Conservation (phyloP, 768 basidiomycete species). For the Termitomyces sp. region DNA sequence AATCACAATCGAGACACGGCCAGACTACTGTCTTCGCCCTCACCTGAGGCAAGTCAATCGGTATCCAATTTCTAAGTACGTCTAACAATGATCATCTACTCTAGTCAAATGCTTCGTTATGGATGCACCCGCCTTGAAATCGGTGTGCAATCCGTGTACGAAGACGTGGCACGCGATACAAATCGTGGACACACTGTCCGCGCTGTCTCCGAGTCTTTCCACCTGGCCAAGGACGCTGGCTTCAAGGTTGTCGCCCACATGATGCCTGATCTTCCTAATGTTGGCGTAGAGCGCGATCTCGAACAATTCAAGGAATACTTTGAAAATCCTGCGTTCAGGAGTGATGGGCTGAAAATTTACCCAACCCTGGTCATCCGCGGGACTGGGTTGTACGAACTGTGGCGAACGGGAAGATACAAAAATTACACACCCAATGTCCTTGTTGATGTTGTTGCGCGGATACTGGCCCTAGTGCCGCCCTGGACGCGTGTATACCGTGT, state of each 20-base stretch:
- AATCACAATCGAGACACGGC: conserved; percentile 97
- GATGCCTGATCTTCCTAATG: conserved; percentile 99
- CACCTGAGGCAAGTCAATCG: conserved; percentile 68
- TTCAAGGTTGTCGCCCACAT: conserved; percentile 99
- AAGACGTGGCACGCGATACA: conserved; percentile 98
- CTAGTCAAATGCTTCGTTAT: conserved; percentile 96
- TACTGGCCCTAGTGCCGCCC: conserved; percentile 93
- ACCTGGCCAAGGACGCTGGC: conserved; percentile 96
- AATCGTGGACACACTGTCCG: conserved; percentile 99
- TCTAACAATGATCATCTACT: not conserved
- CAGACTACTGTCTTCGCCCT: conserved; percentile 96
- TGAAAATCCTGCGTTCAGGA: conserved; percentile 96
- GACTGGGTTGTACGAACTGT: conserved; percentile 92
- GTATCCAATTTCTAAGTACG: not conserved
- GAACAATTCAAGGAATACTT: conserved; percentile 99
- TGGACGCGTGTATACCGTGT: conserved; percentile 99
- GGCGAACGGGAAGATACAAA: conserved; percentile 96
- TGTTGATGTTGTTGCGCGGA: conserved; percentile 94
- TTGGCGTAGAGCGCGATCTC: conserved; percentile 94
- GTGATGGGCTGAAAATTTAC: conserved; percentile 97
- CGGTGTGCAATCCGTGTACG: conserved; percentile 98
- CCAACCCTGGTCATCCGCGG: conserved; percentile 97
- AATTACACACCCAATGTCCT: conserved; percentile 99
- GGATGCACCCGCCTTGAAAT: conserved; percentile 98
- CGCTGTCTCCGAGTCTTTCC: conserved; percentile 95